Conservation (phyloP, 495 filamentous ascomycete species). For the Peziza echinospora region DNA sequence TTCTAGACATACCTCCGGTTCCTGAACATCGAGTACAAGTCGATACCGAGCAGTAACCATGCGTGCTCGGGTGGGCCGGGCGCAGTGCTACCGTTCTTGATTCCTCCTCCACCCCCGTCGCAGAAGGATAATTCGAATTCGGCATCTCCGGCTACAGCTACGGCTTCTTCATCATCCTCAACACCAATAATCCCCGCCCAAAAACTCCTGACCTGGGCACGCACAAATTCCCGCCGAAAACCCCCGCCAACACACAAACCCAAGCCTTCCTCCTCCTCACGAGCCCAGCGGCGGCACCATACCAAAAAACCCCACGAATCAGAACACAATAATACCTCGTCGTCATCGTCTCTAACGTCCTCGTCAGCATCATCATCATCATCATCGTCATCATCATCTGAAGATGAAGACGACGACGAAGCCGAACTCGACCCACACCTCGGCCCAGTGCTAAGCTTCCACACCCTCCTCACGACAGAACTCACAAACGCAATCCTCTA, state of each 20-base stretch:
- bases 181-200: constrained; percentile 35
- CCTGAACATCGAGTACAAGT: constrained; percentile 40
- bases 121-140: constrained; percentile 14
- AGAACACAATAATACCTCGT: constrained; percentile 42
- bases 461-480: constrained; percentile 48
- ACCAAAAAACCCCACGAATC: too few relatives aligned
- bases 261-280: too few relatives aligned
- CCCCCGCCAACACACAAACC: too few relatives aligned
- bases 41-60: constrained; percentile 70
- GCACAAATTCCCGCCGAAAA: too few relatives aligned
- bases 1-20: constrained; percentile 67
- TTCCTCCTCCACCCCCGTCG: constrained; percentile 27
- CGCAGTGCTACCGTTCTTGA: constrained; percentile 70
- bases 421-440: too few relatives aligned
- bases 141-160: too few relatives aligned
- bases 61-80: constrained; percentile 50
- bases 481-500: constrained; percentile 31
- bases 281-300: too few relatives aligned
- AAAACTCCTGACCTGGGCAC: constrained; percentile 48
- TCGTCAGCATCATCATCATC: too few relatives aligned
- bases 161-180: constrained; percentile 5
- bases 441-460: constrained; percentile 39
- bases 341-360: too few relatives aligned
- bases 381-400: too few relatives aligned
- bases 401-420: too few relatives aligned